A percentile compares a stretch with the other conserved stretches of the same genome.
phyloP scores from a whole-genome alignment of 2,329 filamentous ascomycete genomes.

The Amphichorda felina region DNA sequence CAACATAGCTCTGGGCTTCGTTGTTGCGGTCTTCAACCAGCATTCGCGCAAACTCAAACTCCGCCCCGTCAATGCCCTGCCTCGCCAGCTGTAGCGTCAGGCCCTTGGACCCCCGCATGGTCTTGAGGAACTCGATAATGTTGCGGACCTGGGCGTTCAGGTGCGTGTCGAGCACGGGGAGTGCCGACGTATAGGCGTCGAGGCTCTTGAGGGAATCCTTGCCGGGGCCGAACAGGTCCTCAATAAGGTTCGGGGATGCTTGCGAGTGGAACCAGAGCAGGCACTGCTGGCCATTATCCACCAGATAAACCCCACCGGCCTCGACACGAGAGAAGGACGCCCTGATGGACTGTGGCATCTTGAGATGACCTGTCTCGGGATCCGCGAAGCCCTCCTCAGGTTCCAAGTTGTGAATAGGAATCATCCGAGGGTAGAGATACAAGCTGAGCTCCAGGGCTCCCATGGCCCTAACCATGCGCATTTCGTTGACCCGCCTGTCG shows the following conservation, averaged over 20 bases:
- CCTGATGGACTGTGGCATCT: constrained; percentile 68
- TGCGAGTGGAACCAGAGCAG: constrained; percentile 87
- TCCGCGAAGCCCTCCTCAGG: constrained; percentile 90
- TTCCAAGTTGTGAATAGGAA: constrained; percentile 80
- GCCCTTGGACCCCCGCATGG: constrained; percentile 73
- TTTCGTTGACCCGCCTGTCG: constrained; percentile 82
- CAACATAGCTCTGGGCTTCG: constrained; percentile 94
- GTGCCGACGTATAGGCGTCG: constrained; percentile 66
- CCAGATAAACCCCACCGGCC: constrained; percentile 83
- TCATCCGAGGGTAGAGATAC: constrained; percentile 91
- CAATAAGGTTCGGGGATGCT: constrained; percentile 81
- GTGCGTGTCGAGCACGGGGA: constrained; percentile 82
- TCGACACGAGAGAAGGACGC: constrained; percentile 82
- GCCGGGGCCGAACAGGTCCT: constrained; percentile 79
- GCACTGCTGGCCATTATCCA: constrained; percentile 90
- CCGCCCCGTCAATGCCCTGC: constrained; percentile 86
- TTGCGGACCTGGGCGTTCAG: constrained; percentile 93
- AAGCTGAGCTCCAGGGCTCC: constrained; percentile 75
- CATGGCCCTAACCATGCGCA: constrained; percentile 82
- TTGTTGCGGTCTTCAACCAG: constrained; percentile 93
- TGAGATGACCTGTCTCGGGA: constrained; percentile 60
- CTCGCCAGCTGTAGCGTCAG: constrained; percentile 81
- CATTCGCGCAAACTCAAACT: constrained; percentile 90
- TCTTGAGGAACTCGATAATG: constrained; percentile 75
- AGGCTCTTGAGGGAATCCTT: constrained; percentile 58